These are phyloP conservation scores for Termitomyces sp. DNA, from an alignment of 768 basidiomycete species.

Conservation along the genomic window DNA sequence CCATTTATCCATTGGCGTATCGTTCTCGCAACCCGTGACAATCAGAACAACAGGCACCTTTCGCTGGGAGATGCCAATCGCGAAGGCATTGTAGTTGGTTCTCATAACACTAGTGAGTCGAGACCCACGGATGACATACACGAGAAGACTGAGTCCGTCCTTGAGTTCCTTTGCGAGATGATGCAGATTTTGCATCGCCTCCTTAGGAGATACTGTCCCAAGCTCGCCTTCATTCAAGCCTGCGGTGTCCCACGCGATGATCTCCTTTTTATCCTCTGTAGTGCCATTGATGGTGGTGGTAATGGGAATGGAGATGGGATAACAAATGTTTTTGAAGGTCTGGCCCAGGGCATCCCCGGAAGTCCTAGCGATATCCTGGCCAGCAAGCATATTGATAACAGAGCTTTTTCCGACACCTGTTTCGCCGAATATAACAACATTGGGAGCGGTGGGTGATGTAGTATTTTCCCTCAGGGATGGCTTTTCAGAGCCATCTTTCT, in stretches of 20 bases:
- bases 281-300: no score
- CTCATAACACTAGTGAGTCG: not conserved
- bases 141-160: not conserved
- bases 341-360: not conserved
- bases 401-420: not conserved
- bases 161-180: not conserved
- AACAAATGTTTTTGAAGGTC: not conserved
- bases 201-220: not conserved
- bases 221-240: not conserved
- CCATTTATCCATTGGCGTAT: not conserved
- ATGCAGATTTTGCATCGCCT: not conserved
- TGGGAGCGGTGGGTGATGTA: not conserved
- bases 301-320: not conserved
- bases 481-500: not conserved
- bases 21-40: not conserved
- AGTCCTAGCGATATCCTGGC: not conserved
- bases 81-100: not conserved
- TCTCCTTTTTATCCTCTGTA: not conserved
- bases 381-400: not conserved
- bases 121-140: not conserved
- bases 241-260: not conserved
- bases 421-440: not conserved
- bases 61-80: not conserved
- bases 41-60: not conserved
- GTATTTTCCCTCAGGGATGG: not conserved